Evolutionary conservation across 345 rosid genomes (phyloP).

Genomic region (Hypericum perforatum): DNA sequence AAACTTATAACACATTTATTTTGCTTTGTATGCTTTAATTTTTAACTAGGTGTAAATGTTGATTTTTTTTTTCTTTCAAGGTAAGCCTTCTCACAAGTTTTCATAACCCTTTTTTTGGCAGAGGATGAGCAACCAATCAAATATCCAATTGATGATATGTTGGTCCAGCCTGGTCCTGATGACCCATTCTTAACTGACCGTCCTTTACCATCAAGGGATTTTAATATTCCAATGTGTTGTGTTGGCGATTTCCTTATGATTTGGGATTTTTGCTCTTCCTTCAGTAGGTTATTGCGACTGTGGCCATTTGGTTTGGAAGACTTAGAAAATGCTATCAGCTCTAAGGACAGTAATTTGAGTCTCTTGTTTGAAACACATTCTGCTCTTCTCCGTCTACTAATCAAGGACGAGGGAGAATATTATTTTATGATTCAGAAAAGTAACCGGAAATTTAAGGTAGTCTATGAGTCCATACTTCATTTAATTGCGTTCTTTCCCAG

Average conservation of each 20-base stretch:
- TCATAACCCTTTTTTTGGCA: conserved; percentile 15
- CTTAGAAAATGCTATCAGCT: conserved; percentile 85
- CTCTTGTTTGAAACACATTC: conserved; percentile 79
- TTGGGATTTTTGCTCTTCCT: conserved; percentile 93
- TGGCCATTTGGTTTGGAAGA: conserved; percentile 80
- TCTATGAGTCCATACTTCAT: neutral
- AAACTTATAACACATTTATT: too few species aligned
- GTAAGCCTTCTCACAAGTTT: too few species aligned
- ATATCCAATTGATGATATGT: conserved; percentile 86
- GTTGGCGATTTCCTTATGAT: conserved; percentile 86
- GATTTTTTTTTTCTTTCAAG: too few species aligned
- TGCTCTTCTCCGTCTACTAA: conserved; percentile 60
- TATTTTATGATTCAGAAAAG: conserved; percentile 34
- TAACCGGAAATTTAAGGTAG: conserved; percentile 59
- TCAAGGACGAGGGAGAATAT: conserved; percentile 38
- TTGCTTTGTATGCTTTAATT: too few species aligned
- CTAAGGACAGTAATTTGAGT: conserved; percentile 72
- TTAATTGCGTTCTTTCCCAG: neutral
- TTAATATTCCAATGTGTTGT: conserved; percentile 61
- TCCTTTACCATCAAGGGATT: conserved; percentile 73
- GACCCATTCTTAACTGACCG: conserved; percentile 60
- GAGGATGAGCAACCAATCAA: conserved; percentile 40
- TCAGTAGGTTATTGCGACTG: conserved; percentile 56
- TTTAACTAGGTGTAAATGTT: too few species aligned
- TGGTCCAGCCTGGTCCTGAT: conserved; percentile 59